Percentiles rank a stretch among this genome's conserved stretches.
Conservation (phyloP, 2,329 filamentous ascomycete genomes). For the Nigrospora osmanthi region DNA sequence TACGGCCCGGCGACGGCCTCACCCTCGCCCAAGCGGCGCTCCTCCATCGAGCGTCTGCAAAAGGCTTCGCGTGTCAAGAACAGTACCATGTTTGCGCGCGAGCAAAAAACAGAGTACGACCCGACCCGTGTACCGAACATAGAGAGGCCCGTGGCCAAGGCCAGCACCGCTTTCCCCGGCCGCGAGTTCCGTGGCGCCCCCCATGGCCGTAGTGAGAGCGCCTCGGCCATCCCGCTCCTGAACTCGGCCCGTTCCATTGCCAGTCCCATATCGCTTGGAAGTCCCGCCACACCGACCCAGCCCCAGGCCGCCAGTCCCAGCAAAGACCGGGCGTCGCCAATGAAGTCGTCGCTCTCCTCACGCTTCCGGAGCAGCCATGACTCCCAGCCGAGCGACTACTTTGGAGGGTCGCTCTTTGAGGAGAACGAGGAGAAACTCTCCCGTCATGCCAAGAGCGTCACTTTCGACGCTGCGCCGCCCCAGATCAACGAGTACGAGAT, state of each 20-base stretch:
- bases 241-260: constrained; percentile 42
- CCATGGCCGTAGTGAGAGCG: constrained; percentile 49
- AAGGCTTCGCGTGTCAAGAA: constrained; percentile 94
- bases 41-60: constrained; percentile 92
- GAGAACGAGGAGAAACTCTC: constrained; percentile 59
- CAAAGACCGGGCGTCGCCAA: constrained; percentile 69
- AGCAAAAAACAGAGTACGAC: constrained; percentile 90
- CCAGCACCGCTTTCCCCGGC: constrained; percentile 62
- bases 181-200: constrained; percentile 39
- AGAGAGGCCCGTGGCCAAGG: constrained; percentile 72
- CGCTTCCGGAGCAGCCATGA: constrained; percentile 64
- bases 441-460: constrained; percentile 92
- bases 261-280: constrained; percentile 4
- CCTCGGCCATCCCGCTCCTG: constrained; percentile 49
- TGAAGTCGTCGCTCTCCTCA: constrained; percentile 77
- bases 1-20: constrained; percentile 52
- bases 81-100: constrained; percentile 91
- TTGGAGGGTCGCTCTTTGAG: constrained; percentile 53
- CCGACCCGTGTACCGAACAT: constrained; percentile 68
- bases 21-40: constrained; percentile 68
- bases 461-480: constrained; percentile 87
- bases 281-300: neutral
- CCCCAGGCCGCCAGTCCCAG: constrained; percentile 43
- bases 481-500: constrained; percentile 98
- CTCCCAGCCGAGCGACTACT: constrained; percentile 60